A percentile compares a stretch with the other conserved stretches of the same genome.
These are phyloP conservation scores for Coemansia sp. DNA, from an alignment of 192 early-diverging fungal genomes.

Conservation along the genomic window DNA sequence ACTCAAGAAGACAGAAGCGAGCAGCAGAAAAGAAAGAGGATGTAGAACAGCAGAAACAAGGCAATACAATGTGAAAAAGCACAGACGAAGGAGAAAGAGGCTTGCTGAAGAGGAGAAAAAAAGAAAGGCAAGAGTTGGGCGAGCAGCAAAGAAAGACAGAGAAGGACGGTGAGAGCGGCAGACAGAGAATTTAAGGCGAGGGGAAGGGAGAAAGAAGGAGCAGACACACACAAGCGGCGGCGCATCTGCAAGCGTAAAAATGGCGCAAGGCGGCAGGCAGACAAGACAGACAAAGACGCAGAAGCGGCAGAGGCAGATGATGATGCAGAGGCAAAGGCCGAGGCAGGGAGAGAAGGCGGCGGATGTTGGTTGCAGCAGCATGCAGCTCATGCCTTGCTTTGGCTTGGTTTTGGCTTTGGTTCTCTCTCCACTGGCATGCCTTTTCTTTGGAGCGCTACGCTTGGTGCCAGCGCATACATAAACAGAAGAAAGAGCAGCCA, in stretches of 20 bases:
- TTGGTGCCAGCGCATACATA: neutral
- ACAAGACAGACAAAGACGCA: neutral
- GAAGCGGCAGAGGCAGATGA: neutral
- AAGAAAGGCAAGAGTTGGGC: neutral
- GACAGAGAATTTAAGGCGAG: neutral
- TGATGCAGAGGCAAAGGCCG: no score
- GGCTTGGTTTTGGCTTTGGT: neutral
- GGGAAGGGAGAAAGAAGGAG: neutral
- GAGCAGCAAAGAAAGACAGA: neutral
- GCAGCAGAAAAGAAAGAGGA: neutral
- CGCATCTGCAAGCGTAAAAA: conserved; percentile 4
- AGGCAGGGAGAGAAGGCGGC: neutral
- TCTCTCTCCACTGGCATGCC: neutral
- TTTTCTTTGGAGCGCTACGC: neutral
- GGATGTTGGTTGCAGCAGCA: neutral
- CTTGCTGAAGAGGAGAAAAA: neutral
- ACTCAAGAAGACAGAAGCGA: no score
- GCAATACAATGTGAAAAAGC: conserved; percentile 1
- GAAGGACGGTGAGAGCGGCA: neutral
- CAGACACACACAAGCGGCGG: neutral
- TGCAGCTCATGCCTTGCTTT: neutral
- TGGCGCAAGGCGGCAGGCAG: conserved; percentile 1
- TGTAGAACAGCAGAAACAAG: neutral
- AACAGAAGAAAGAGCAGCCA: neutral
- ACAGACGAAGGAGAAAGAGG: neutral